Evolutionary conservation across 805 yeast genomes (phyloP).

Genomic region (Starmerella gropengiesseri): DNA sequence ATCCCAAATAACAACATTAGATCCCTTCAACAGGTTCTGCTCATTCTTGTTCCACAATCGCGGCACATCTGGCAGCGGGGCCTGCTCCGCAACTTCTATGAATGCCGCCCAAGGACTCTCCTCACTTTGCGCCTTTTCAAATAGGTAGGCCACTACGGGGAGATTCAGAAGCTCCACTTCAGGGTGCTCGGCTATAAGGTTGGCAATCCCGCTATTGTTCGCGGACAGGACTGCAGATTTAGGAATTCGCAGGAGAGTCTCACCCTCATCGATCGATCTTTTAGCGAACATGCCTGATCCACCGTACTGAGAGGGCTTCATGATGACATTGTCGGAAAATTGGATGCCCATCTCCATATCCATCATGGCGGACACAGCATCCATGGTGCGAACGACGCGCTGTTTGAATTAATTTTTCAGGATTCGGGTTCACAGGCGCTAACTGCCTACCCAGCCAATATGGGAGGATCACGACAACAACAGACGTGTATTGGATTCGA

Average conservation of each 20-base stretch:
- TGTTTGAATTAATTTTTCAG: no score
- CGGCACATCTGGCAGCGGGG: constrained; percentile 40
- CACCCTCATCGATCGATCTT: constrained; percentile 31
- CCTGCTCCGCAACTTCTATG: constrained; percentile 39
- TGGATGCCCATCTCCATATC: constrained; percentile 39
- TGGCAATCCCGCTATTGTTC: constrained; percentile 43
- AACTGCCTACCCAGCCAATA: no score
- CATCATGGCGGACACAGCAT: constrained; percentile 2
- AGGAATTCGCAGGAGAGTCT: constrained; percentile 29
- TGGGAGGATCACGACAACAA: no score
- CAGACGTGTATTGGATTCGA: no score
- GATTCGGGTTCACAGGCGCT: no score
- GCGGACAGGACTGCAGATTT: constrained; percentile 29
- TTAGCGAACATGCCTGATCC: constrained; percentile 68
- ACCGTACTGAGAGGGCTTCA: constrained; percentile 42
- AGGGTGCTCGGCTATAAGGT: constrained; percentile 47
- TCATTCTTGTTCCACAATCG: constrained; percentile 51
- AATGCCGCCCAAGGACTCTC: constrained; percentile 74
- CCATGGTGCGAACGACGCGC: no score
- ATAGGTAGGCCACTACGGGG: constrained; percentile 56
- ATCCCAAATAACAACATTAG: constrained; percentile 53
- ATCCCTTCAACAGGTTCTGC: constrained; percentile 40
- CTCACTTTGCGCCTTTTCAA: constrained; percentile 50
- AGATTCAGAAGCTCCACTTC: constrained; percentile 54
- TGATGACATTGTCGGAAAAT: constrained; percentile 42